These are phyloP conservation scores for Ensete glaucum DNA, from an alignment of 176 grass and related monocot genomes.

Conservation along the genomic window DNA sequence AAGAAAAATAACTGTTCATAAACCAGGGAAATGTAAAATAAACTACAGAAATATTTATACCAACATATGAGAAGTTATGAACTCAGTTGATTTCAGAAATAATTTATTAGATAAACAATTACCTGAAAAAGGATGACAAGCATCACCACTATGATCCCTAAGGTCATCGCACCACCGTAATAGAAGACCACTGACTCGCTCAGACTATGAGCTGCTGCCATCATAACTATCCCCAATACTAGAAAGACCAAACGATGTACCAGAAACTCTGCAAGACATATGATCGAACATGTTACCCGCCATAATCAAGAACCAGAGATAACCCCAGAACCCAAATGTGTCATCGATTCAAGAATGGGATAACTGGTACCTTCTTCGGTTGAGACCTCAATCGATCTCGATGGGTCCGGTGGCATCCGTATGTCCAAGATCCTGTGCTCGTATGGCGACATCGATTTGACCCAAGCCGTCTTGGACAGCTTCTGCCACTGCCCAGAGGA, in stretches of 20 bases:
- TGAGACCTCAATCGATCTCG: constrained; percentile 43
- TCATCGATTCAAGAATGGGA: not conserved
- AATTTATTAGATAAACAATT: constrained; percentile 9
- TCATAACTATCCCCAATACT: constrained; percentile 62
- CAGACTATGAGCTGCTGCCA: constrained; percentile 47
- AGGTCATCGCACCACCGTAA: constrained; percentile 84
- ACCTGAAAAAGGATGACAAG: constrained; percentile 94
- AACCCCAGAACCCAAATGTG: not conserved
- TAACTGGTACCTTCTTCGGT: constrained; percentile 56
- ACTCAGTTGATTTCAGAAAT: not conserved
- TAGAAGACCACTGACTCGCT: constrained; percentile 85
- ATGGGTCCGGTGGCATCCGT: constrained; percentile 48
- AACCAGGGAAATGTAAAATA: too few species aligned
- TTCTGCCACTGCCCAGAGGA: constrained; percentile 59
- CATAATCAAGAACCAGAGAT: not conserved
- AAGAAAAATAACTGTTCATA: too few species aligned
- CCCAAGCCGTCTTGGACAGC: constrained; percentile 60
- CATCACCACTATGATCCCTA: constrained; percentile 74
- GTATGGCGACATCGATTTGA: constrained; percentile 58
- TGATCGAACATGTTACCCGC: not conserved
- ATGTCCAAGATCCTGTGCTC: constrained; percentile 61
- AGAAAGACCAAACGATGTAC: constrained; percentile 70
- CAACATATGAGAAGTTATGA: not conserved
- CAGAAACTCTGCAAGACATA: constrained; percentile 49
- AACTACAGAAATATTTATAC: too few species aligned